Evolutionary conservation across 2,329 filamentous ascomycete species (phyloP).

Genomic region (Alternaria angustiovoidea): DNA sequence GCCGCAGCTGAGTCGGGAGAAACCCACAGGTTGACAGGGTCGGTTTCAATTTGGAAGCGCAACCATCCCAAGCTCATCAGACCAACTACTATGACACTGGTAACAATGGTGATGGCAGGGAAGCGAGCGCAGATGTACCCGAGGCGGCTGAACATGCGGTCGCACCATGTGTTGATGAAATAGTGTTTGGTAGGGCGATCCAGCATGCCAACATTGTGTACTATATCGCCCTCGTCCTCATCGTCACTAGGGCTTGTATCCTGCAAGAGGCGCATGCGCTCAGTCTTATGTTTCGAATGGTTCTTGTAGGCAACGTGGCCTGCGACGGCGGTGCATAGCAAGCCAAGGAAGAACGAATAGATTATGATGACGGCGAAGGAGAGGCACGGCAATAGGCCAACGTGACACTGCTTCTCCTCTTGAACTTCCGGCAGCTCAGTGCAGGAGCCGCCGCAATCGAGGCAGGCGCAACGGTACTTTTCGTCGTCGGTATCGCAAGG

Average conservation of each 20-base stretch:
- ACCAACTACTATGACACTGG: slow-evolving; percentile 76
- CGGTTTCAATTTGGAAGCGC: slow-evolving; percentile 85
- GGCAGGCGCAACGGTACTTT: slow-evolving; percentile 86
- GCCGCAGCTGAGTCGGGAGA: slow-evolving; percentile 90
- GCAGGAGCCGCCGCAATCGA: slow-evolving; percentile 89
- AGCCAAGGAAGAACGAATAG: slow-evolving; percentile 77
- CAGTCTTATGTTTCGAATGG: slow-evolving; percentile 76
- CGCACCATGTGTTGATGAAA: slow-evolving; percentile 81
- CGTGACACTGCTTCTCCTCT: slow-evolving; percentile 74
- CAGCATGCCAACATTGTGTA: slow-evolving; percentile 77
- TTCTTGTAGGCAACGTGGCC: slow-evolving; percentile 80
- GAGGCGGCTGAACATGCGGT: slow-evolving; percentile 79
- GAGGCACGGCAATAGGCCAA: slow-evolving; percentile 88
- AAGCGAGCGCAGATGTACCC: slow-evolving; percentile 84
- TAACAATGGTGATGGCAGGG: slow-evolving; percentile 80
- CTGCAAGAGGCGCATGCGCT: slow-evolving; percentile 85
- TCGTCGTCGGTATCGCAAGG: slow-evolving; percentile 90
- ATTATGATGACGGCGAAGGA: slow-evolving; percentile 91
- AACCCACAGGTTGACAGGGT: slow-evolving; percentile 96
- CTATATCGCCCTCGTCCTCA: slow-evolving; percentile 88
- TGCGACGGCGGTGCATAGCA: slow-evolving; percentile 70
- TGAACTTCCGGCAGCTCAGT: slow-evolving; percentile 81
- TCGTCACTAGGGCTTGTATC: slow-evolving; percentile 86
- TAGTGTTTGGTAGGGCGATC: slow-evolving; percentile 84
- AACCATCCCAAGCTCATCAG: slow-evolving; percentile 88